Evolutionary conservation across 2,329 filamentous ascomycete genomes (phyloP).

Genomic region (Dactylellina drechsleri): DNA sequence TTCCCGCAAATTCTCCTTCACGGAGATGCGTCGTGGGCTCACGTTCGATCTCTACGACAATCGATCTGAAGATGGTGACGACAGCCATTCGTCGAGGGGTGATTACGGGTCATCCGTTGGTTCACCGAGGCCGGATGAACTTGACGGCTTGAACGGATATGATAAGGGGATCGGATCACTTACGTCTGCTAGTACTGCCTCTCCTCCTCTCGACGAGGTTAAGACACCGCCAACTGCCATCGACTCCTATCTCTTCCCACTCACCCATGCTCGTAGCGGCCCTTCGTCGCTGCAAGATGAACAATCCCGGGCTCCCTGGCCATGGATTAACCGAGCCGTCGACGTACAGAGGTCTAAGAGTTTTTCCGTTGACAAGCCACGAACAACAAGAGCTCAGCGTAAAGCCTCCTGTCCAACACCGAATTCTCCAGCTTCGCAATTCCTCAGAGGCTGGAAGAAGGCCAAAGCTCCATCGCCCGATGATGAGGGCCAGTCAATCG

Average conservation of each 20-base stretch:
- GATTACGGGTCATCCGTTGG: constrained; percentile 49
- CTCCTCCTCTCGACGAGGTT: constrained; percentile 48
- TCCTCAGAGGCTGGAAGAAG: constrained; percentile 51
- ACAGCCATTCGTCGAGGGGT: constrained; percentile 46
- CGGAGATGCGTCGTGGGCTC: constrained; percentile 19
- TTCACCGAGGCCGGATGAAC: constrained; percentile 31
- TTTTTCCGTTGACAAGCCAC: constrained; percentile 51
- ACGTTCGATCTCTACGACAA: constrained; percentile 50
- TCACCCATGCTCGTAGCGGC: constrained; percentile 27
- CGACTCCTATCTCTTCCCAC: constrained; percentile 44
- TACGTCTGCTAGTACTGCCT: constrained; percentile 50
- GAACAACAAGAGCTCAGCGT: constrained; percentile 47
- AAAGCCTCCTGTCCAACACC: constrained; percentile 42
- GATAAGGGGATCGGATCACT: constrained; percentile 49
- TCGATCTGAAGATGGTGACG: constrained; percentile 50
- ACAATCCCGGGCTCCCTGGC: constrained; percentile 37
- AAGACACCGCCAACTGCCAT: constrained; percentile 49
- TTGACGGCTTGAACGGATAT: constrained; percentile 40
- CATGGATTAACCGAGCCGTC: constrained; percentile 31
- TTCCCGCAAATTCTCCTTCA: constrained; percentile 35
- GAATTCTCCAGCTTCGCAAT: constrained; percentile 49
- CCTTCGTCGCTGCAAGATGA: constrained; percentile 50
- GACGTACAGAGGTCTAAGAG: constrained; percentile 52
- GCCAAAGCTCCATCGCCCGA: constrained; percentile 65
- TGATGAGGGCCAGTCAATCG: constrained; percentile 74